Percentiles rank a stretch among this genome's conserved stretches.
Evolutionary conservation across 345 rosid species (phyloP).

Genomic region (Passiflora organensis): DNA sequence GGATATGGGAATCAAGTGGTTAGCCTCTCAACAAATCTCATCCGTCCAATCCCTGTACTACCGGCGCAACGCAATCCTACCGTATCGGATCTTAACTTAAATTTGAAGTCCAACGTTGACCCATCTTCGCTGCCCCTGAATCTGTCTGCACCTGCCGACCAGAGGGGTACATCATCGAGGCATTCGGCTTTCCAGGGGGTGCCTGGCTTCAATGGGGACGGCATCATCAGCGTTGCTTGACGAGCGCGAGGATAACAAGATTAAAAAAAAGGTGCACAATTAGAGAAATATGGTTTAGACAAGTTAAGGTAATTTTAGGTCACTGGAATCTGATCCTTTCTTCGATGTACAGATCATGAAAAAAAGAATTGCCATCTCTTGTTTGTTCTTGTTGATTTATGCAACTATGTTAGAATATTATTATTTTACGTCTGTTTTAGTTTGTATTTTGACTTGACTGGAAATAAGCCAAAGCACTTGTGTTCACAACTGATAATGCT

Average conservation of each 20-base stretch:
- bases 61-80: conserved; percentile 17
- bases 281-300: conserved; percentile 14
- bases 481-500: not conserved
- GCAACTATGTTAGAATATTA: not conserved
- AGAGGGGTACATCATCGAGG: conserved; percentile 39
- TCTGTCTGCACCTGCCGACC: conserved; percentile 21
- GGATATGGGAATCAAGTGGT: conserved; percentile 18
- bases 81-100: conserved; percentile 34
- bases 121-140: conserved; percentile 22
- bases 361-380: conserved; percentile 11
- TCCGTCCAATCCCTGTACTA: conserved; percentile 27
- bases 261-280: conserved; percentile 10
- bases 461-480: conserved; percentile 15
- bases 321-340: conserved; percentile 20
- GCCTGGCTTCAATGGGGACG: conserved; percentile 56
- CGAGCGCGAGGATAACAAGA: not conserved
- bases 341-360: conserved; percentile 43
- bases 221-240: conserved; percentile 64
- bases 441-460: conserved; percentile 15
- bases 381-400: conserved; percentile 11
- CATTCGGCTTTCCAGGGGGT: conserved; percentile 44
- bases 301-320: conserved; percentile 29
- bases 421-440: conserved; percentile 17
- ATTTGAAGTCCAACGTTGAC: conserved; percentile 27
- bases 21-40: conserved; percentile 21